Conservation (phyloP, 2,329 filamentous ascomycete genomes). For the Colletotrichum liaoningense region DNA sequence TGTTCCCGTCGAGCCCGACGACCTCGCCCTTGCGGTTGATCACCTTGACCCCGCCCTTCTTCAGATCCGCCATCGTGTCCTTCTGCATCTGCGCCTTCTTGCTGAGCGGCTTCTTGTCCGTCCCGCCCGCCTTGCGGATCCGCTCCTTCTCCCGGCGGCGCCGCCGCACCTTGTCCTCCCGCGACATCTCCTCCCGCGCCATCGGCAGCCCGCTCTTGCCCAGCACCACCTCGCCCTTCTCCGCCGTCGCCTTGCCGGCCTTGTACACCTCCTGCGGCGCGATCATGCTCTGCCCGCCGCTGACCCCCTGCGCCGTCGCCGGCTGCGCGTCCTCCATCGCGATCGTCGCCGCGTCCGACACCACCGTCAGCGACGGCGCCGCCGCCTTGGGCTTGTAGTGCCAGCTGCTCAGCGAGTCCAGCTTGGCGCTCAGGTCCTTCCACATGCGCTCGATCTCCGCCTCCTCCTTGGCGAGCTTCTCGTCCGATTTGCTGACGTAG, state of each 20-base stretch:
- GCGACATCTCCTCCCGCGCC: slow-evolving; percentile 85
- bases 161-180: slow-evolving; percentile 84
- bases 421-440: slow-evolving; percentile 81
- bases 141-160: slow-evolving; percentile 88
- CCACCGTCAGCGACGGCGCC: slow-evolving; percentile 84
- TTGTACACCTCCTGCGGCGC: slow-evolving; percentile 96
- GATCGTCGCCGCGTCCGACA: slow-evolving; percentile 91
- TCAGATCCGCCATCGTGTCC: slow-evolving; percentile 73
- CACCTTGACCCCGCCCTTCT: slow-evolving; percentile 89
- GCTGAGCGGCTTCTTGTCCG: slow-evolving; percentile 59
- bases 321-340: slow-evolving; percentile 96
- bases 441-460: slow-evolving; percentile 85
- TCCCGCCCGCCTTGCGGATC: slow-evolving; percentile 74
- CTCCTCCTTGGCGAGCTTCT: slow-evolving; percentile 85
- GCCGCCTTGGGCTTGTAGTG: slow-evolving; percentile 93
- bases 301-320: slow-evolving; percentile 79
- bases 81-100: slow-evolving; percentile 65
- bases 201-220: slow-evolving; percentile 82
- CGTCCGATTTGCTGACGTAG: slow-evolving; percentile 84
- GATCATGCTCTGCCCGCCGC: slow-evolving; percentile 77
- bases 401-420: slow-evolving; percentile 92
- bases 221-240: slow-evolving; percentile 75
- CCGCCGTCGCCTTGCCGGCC: slow-evolving; percentile 74
- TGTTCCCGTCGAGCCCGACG: slow-evolving; percentile 84
- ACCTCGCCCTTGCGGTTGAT: slow-evolving; percentile 92